These are phyloP conservation scores for Ogataea methylovora DNA, from an alignment of 805 yeast species.

Conservation along the genomic window DNA sequence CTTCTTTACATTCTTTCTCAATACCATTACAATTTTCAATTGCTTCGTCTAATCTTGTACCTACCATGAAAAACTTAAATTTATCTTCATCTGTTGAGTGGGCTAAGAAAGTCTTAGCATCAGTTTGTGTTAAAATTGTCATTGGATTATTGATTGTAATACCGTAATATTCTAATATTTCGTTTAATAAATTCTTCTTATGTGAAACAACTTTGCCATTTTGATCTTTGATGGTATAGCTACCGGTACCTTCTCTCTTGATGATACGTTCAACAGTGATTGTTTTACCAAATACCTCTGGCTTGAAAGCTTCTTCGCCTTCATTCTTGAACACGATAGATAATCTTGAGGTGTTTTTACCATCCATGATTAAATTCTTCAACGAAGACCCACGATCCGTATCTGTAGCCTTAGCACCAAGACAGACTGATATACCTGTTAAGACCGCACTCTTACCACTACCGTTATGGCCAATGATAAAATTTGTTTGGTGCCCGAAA, in stretches of 20 bases:
- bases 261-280: constrained; percentile 68
- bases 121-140: constrained; percentile 89
- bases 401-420: constrained; percentile 82
- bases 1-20: constrained; percentile 23
- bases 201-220: constrained; percentile 46
- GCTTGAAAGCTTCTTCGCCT: constrained; percentile 59
- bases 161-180: constrained; percentile 61
- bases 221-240: constrained; percentile 49
- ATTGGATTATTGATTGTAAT: constrained; percentile 85
- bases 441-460: constrained; percentile 85
- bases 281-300: constrained; percentile 56
- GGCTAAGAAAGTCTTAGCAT: constrained; percentile 83
- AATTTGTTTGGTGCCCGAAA: constrained; percentile 74
- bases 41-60: constrained; percentile 68
- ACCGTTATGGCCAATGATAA: constrained; percentile 86
- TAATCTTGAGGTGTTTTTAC: constrained; percentile 61
- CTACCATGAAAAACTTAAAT: constrained; percentile 72
- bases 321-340: constrained; percentile 56
- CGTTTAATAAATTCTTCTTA: constrained; percentile 59
- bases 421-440: constrained; percentile 79
- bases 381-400: constrained; percentile 79
- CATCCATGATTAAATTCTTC: constrained; percentile 68
- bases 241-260: constrained; percentile 40
- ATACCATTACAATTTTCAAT: constrained; percentile 41
- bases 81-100: constrained; percentile 66